Conservation (phyloP, 805 yeast genomes). For the Priceomyces haplophilus region DNA sequence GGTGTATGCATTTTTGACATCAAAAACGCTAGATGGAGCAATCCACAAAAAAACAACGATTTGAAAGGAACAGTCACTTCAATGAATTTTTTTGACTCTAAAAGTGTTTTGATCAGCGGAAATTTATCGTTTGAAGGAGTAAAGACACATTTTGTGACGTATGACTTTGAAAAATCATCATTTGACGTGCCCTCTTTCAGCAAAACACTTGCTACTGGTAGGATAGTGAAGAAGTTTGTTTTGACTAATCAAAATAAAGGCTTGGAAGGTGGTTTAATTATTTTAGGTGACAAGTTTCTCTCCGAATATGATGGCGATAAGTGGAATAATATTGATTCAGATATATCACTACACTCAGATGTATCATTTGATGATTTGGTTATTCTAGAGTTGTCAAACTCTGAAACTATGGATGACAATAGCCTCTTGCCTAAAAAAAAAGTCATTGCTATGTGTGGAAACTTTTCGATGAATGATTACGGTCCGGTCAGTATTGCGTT, state of each 20-base stretch:
- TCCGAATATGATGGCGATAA: constrained; percentile 44
- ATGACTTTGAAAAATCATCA: constrained; percentile 46
- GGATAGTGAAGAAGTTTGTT: constrained; percentile 38
- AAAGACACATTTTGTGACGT: constrained; percentile 46
- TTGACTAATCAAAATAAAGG: constrained; percentile 41
- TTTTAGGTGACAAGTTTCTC: constrained; percentile 33
- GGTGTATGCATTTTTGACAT: constrained; percentile 67
- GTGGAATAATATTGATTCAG: constrained; percentile 46
- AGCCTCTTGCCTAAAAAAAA: constrained; percentile 42
- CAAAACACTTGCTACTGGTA: constrained; percentile 18
- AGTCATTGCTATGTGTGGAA: constrained; percentile 58
- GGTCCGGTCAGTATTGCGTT: constrained; percentile 62
- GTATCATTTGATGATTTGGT: constrained; percentile 44
- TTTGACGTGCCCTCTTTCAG: constrained; percentile 20
- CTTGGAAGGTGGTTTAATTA: constrained; percentile 39
- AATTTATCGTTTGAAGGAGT: constrained; percentile 41
- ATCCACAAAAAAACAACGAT: constrained; percentile 28
- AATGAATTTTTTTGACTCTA: constrained; percentile 44
- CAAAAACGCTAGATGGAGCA: constrained; percentile 51
- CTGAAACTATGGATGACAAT: constrained; percentile 27
- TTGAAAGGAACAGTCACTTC: constrained; percentile 51
- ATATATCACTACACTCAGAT: constrained; percentile 25
- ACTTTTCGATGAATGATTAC: constrained; percentile 43
- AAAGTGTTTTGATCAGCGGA: constrained; percentile 48
- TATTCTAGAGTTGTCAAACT: constrained; percentile 34